These are phyloP conservation scores for Hymenoscyphus albidus DNA, from an alignment of 2,329 filamentous ascomycete species.

Conservation along the genomic window DNA sequence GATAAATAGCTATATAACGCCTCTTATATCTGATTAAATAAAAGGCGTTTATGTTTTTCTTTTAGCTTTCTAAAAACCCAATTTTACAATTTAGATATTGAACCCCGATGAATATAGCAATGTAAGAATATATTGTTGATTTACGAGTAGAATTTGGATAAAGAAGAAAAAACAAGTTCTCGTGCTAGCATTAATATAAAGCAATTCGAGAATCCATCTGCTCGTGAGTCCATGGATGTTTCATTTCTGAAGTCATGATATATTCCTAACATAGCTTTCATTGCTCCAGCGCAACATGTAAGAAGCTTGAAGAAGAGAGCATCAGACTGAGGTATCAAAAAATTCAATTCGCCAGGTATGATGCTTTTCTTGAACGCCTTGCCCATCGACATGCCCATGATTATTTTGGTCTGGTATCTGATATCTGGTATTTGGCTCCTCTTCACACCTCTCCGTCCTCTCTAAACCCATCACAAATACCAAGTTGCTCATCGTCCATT, in stretches of 20 bases:
- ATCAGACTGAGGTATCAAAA: slow-evolving; percentile 18
- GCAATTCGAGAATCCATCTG: neutral
- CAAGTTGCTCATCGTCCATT: neutral
- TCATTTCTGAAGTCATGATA: neutral
- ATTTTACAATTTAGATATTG: no score
- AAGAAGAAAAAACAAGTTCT: no score
- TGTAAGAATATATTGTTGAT: no score
- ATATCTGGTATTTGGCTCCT: slow-evolving; percentile 13
- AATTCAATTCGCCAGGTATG: slow-evolving; percentile 18
- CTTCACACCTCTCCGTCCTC: neutral
- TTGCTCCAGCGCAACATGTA: neutral
- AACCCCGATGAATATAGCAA: no score
- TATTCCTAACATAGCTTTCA: neutral
- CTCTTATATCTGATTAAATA: no score
- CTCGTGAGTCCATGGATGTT: neutral
- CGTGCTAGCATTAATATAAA: neutral
- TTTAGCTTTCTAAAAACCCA: no score
- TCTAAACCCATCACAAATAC: no score
- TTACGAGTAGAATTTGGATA: neutral
- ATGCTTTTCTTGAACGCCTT: slow-evolving; percentile 29
- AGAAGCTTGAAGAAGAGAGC: neutral
- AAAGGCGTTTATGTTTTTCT: no score
- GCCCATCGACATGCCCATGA: slow-evolving; percentile 23
- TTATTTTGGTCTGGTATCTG: neutral
- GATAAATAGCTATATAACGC: no score